Conservation (phyloP, 108 stramenopile genomes). For the Skeletonema marinoi region DNA sequence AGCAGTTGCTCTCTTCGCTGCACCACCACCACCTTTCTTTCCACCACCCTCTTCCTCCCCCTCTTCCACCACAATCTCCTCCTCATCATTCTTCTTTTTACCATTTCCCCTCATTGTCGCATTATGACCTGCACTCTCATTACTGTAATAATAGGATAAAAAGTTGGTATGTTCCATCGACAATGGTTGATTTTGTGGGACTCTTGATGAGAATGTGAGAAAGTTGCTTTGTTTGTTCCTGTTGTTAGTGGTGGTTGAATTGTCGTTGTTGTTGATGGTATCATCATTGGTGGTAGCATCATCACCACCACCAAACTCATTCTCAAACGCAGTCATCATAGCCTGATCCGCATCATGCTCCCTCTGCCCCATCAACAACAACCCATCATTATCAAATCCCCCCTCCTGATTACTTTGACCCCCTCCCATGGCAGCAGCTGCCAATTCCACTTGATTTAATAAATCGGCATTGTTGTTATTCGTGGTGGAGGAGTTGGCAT, state of each 20-base stretch:
- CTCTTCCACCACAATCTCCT: neutral
- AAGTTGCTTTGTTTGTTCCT: neutral
- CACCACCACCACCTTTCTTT: neutral
- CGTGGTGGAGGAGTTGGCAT: neutral
- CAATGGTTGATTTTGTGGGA: neutral
- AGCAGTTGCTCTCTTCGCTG: too few relatives aligned
- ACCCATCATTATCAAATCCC: too few relatives aligned
- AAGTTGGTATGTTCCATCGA: conserved; percentile 18
- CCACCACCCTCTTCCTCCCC: neutral
- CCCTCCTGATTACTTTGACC: neutral
- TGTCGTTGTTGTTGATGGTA: neutral
- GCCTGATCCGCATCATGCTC: neutral
- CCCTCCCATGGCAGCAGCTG: neutral
- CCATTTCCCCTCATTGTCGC: neutral
- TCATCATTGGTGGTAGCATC: neutral
- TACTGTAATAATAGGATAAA: conserved; percentile 24
- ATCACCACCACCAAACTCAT: neutral
- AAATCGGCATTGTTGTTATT: neutral
- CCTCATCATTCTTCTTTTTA: neutral
- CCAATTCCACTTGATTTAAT: neutral
- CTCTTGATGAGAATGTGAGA: neutral
- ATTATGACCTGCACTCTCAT: conserved; percentile 5
- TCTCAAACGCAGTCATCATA: neutral
- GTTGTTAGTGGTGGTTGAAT: neutral
- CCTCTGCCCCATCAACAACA: neutral